Conservation (phyloP, 768 basidiomycete genomes). For the Podaxis rugospora region DNA sequence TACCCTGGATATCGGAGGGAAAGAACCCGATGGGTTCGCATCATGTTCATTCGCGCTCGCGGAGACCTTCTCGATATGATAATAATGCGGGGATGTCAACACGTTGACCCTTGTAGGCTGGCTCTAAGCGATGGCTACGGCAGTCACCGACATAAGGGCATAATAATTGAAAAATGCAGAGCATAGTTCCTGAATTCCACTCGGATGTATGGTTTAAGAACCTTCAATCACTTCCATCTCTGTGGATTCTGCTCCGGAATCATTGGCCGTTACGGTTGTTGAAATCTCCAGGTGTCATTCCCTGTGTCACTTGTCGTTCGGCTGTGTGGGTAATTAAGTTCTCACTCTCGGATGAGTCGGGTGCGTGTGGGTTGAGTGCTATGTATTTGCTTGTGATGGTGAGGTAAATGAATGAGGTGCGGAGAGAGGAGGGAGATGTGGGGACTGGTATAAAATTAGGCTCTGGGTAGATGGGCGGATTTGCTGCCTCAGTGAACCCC, state of each 20-base stretch:
- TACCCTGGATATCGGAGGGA: not conserved
- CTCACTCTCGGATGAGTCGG: not conserved
- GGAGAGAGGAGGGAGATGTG: not conserved
- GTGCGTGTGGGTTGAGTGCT: not conserved
- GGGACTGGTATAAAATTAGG: not conserved
- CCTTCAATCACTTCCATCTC: not conserved
- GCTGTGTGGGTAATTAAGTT: not conserved
- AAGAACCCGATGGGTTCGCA: not conserved
- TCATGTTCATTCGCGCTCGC: not conserved
- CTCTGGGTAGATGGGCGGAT: not conserved
- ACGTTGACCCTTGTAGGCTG: not conserved
- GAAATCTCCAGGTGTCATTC: not conserved
- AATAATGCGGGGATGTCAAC: not conserved
- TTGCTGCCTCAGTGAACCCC: not conserved
- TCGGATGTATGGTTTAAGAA: not conserved
- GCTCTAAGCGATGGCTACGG: not conserved
- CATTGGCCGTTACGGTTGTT: not conserved
- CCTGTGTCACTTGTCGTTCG: not conserved
- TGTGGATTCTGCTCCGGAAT: not conserved
- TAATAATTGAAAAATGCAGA: not conserved
- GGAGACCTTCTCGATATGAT: not conserved
- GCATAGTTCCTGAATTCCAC: not conserved
- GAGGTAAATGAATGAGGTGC: not conserved
- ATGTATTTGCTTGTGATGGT: not conserved
- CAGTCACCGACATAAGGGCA: not conserved